Percentiles rank a stretch among this genome's conserved stretches.
These are phyloP conservation scores for Thermoascus crustaceus DNA, from an alignment of 2,329 filamentous ascomycete species.

Conservation along the genomic window DNA sequence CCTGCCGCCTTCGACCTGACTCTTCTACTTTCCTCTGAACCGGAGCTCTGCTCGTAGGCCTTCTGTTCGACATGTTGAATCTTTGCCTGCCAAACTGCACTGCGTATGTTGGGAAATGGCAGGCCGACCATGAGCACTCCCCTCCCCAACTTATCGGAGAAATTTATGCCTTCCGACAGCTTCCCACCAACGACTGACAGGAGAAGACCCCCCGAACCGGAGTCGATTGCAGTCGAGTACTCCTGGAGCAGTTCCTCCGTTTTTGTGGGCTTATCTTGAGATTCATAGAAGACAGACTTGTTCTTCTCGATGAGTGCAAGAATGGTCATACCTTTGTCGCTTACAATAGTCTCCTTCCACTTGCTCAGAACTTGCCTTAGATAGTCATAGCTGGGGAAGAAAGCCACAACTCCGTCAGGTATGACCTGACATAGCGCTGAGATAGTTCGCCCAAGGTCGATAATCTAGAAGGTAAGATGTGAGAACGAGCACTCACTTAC, in stretches of 20 bases:
- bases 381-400: conserved; percentile 93
- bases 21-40: conserved; percentile 21
- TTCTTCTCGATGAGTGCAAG: conserved; percentile 25
- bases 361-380: conserved; percentile 61
- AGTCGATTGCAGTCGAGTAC: conserved; percentile 62
- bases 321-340: conserved; percentile 19
- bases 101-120: conserved; percentile 84
- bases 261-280: conserved; percentile 34
- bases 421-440: conserved; percentile 64
- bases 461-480: conserved; percentile 38
- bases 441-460: conserved; percentile 65
- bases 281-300: conserved; percentile 46
- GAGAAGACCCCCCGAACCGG: conserved; percentile 62
- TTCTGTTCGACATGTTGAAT: conserved; percentile 73
- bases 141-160: conserved; percentile 80
- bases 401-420: conserved; percentile 83
- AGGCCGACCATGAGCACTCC: conserved; percentile 87
- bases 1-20: conserved; percentile 44
- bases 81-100: conserved; percentile 87
- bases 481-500: conserved; percentile 4
- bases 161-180: conserved; percentile 97
- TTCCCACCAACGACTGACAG: conserved; percentile 90
- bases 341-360: conserved; percentile 46
- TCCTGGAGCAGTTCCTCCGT: conserved; percentile 63
- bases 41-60: conserved; percentile 26